Conservation (phyloP, 345 rosid genomes). For the Camelina laxa region DNA sequence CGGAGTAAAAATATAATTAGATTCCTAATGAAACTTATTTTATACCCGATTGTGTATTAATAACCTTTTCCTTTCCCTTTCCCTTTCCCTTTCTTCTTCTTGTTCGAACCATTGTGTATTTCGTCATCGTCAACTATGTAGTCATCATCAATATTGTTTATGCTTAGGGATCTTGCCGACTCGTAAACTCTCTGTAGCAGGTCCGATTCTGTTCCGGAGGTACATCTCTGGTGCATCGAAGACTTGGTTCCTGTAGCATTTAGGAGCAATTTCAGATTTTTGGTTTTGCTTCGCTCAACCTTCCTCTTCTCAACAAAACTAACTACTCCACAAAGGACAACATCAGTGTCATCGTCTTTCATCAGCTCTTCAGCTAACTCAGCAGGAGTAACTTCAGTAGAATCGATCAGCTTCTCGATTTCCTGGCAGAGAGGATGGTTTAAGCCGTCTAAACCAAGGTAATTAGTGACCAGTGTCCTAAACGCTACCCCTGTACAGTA, state of each 20-base stretch:
- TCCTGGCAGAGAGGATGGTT: constrained; percentile 42
- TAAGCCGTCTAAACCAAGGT: constrained; percentile 40
- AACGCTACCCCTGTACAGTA: constrained; percentile 52
- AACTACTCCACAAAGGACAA: constrained; percentile 42
- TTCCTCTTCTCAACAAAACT: constrained; percentile 51
- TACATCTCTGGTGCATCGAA: no score
- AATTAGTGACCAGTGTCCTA: constrained; percentile 51
- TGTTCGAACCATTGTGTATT: not conserved
- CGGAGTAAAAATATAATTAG: no score
- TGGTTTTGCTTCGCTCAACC: constrained; percentile 18
- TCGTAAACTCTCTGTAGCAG: no score
- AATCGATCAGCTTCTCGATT: constrained; percentile 43
- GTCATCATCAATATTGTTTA: not conserved
- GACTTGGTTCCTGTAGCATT: no score
- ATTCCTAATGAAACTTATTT: no score
- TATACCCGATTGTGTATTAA: no score
- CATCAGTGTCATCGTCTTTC: constrained; percentile 52
- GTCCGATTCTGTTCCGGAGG: no score
- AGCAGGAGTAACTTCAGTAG: constrained; percentile 51
- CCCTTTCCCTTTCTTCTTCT: not conserved
- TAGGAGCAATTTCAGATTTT: no score
- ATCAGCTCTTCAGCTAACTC: constrained; percentile 58
- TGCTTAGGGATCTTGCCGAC: no score
- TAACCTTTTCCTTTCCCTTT: no score
- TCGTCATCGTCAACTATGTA: no score